Evolutionary conservation across 2,329 filamentous ascomycete species (phyloP).

Genomic region (Cladophialophora bantiana): DNA sequence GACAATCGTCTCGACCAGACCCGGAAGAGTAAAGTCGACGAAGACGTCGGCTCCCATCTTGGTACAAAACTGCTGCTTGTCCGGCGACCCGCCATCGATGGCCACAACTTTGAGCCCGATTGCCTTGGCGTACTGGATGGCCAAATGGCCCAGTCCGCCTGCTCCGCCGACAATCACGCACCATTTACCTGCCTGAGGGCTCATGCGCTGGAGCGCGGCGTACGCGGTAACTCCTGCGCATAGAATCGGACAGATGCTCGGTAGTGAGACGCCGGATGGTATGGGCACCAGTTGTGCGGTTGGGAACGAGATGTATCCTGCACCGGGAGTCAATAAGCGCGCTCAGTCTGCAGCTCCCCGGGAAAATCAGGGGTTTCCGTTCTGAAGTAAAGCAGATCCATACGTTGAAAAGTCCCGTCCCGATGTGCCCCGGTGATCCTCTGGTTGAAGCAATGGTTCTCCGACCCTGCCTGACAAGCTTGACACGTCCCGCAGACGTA

Average conservation of each 20-base stretch:
- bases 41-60: slow-evolving; percentile 22
- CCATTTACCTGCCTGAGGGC: slow-evolving; percentile 14
- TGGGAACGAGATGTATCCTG: slow-evolving; percentile 22
- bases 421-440: slow-evolving; percentile 16
- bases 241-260: slow-evolving; percentile 15
- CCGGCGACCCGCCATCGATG: slow-evolving; percentile 12
- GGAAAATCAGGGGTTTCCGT: not conserved
- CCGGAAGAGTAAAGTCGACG: slow-evolving; percentile 17
- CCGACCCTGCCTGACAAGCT: slow-evolving; percentile 15
- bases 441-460: slow-evolving; percentile 23
- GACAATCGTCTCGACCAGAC: slow-evolving; percentile 6
- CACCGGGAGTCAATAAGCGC: not conserved
- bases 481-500: slow-evolving; percentile 17
- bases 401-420: slow-evolving; percentile 22
- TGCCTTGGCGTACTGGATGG: slow-evolving; percentile 19
- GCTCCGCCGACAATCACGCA: slow-evolving; percentile 19
- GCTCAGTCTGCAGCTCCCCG: not conserved
- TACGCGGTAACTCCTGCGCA: slow-evolving; percentile 18
- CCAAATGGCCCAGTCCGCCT: slow-evolving; percentile 19
- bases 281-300: slow-evolving; percentile 16
- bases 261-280: slow-evolving; percentile 12
- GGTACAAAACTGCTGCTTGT: slow-evolving; percentile 18
- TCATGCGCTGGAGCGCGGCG: slow-evolving; percentile 12
- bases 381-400: not conserved
- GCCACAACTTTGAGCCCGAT: slow-evolving; percentile 16